Percentiles rank a stretch among this genome's conserved stretches.
phyloP scores from a whole-genome alignment of 192 early-diverging fungal genomes.

The Entomortierella lignicola region DNA sequence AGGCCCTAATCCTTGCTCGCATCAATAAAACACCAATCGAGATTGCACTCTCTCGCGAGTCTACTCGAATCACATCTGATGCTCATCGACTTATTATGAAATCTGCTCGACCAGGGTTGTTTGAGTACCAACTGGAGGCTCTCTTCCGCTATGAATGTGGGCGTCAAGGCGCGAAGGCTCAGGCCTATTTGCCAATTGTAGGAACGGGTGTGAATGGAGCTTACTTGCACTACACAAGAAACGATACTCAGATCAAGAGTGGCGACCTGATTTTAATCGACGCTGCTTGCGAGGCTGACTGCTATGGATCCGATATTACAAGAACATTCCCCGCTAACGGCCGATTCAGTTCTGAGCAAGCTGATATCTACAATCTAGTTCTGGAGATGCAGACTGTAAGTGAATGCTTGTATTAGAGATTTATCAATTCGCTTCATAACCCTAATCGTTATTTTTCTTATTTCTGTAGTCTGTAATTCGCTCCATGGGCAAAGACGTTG shows the following conservation, averaged over 20 bases:
- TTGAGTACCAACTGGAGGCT: conserved; percentile 82
- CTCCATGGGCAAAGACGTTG: conserved; percentile 73
- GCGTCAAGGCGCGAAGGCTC: conserved; percentile 72
- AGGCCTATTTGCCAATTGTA: conserved; percentile 90
- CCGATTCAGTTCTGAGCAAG: conserved; percentile 75
- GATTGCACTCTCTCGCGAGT: conserved; percentile 79
- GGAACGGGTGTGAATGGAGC: conserved; percentile 82
- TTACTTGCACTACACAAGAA: conserved; percentile 86
- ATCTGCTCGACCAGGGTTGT: conserved; percentile 67
- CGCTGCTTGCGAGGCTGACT: conserved; percentile 81
- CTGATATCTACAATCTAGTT: conserved; percentile 84
- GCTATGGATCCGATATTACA: conserved; percentile 93
- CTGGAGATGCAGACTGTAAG: conserved; percentile 80
- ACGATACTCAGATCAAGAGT: conserved; percentile 67
- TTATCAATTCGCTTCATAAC: no score
- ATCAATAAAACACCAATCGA: conserved; percentile 84
- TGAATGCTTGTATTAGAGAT: no score
- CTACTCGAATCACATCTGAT: conserved; percentile 77
- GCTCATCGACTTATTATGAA: conserved; percentile 87
- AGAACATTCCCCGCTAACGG: conserved; percentile 86
- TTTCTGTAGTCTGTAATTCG: conserved; percentile 69
- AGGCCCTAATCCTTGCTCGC: conserved; percentile 81
- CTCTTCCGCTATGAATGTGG: conserved; percentile 81
- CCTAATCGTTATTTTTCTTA: neutral
- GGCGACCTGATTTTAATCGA: conserved; percentile 81